Base-by-base conservation (phyloP, 2,329 filamentous ascomycete genomes). In the Trichoderma endophyticum region DNA sequence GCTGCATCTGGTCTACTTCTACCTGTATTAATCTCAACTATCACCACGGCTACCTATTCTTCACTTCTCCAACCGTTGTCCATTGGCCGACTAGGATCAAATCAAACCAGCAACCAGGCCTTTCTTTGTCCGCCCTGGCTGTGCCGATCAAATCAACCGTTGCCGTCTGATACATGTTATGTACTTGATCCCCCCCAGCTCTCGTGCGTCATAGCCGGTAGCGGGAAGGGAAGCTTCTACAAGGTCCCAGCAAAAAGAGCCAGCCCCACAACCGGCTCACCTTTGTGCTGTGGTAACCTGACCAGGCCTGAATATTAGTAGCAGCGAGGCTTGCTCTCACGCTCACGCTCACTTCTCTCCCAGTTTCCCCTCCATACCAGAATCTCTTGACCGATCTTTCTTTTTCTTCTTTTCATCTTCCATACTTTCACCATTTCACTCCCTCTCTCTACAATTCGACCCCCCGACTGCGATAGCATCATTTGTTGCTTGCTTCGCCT, bases 151-250 rank as follows among this genome's bases (percentile, higher is more conserved):
- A 24, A 14, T n/a, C 18, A n/a, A 43, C 7, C 48, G 48, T 24
- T 54, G 8, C 9, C n/a, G 18, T 48, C n/a, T 36, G 18, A 9
- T n/a, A 36, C 15, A 3, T 24, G 36, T 51, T 18, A 9, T 15
- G 2, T 30, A 59, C 5, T 28, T 59, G 6, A 30, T 59, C 12
- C 28, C 56, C 54, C 48, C 21, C 56, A 60, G 56, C 66, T 34
- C 28, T 69, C 66, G 66, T 70, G 66, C 66, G 66, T 70, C 66
- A 70, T 70, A 32, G 66, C 39, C 32, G n/a, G 71, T 54, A 65
- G 64, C 43, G 61, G 36, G 62, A 64, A 43, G 61, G 43, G 75
- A 76, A 76, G 71, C 73, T 81, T 80, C 79, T 76, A 81, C 79
- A 79, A 80, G 77, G 74, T 80, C 77, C 78, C 72, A 79, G 66